A percentile compares a stretch with the other conserved stretches of the same genome.
phyloP scores from a whole-genome alignment of 2,329 filamentous ascomycete genomes.

The Scortechinia acanthostroma region DNA sequence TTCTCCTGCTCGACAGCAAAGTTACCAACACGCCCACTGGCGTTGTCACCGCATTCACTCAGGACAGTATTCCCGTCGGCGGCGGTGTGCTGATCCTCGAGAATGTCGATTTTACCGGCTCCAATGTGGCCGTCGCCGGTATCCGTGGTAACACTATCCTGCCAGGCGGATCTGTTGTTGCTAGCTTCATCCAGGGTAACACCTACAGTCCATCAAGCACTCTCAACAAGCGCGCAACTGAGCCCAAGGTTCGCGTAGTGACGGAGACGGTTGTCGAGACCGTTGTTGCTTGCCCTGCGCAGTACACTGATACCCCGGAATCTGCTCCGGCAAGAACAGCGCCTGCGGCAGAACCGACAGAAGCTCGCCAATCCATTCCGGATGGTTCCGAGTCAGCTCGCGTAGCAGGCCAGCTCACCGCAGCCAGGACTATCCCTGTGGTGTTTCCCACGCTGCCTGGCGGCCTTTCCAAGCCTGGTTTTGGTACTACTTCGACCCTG shows the following conservation, averaged over 20 bases:
- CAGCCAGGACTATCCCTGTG: no score
- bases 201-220: conserved; percentile 37
- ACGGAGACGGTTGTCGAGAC: neutral
- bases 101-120: conserved; percentile 56
- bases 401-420: no score
- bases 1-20: conserved; percentile 59
- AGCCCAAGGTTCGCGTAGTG: neutral
- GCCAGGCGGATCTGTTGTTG: conserved; percentile 42
- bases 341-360: no score
- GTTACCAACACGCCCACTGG: conserved; percentile 55
- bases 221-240: conserved; percentile 37
- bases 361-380: no score
- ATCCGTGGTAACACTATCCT: conserved; percentile 37
- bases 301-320: neutral
- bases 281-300: neutral
- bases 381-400: no score
- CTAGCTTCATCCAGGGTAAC: conserved; percentile 57
- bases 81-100: conserved; percentile 59
- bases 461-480: no score
- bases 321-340: no score
- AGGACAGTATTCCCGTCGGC: conserved; percentile 37
- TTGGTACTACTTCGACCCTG: neutral
- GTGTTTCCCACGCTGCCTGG: neutral
- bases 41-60: conserved; percentile 49
- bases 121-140: conserved; percentile 43